Evolutionary conservation across 176 grass and related monocot species (phyloP), one percentile per base, ranked within the genome.

Genomic region (Aegilops umbellulata): DNA sequence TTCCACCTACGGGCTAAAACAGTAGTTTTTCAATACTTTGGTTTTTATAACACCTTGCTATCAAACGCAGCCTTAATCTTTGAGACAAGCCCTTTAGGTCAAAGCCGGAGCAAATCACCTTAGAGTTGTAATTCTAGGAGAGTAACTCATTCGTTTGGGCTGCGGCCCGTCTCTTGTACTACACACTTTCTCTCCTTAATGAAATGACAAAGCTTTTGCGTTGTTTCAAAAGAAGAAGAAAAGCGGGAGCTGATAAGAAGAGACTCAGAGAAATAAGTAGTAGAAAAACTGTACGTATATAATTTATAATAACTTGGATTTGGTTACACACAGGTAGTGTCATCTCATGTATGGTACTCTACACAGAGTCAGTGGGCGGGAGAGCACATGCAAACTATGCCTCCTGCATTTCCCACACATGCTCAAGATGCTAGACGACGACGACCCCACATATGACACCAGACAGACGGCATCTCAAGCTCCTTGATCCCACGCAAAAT

Each of bases 361-460:
- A 58, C 55, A n/a, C 19, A 58, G 55, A 58, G 83, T 82, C 58
- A 69, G 89, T 84, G 89, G 81, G 89, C 89, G 81, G 89, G 89
- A 87, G 85, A 90, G 85, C 85, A 87, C 74, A 84, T 80, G 71
- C 41, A 68, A 49, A 31, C 34, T 76, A 29, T 69, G 85, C 85
- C 64, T 69, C 80, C 88, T 66, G 66, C 46, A 73, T 67, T 80
- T 91, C 84, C 84, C 89, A 79, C 84, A 60, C 80, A 60, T 65
- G 69, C 34, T 64, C 10, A 68, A 13, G 66, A 57, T 38, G 60
- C 73, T 49, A 67, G 49, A 76, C 15, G 73, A 76, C 15, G 73
- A 46, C 42, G 41, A 25, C 41, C 25, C 49, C 16, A 51, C 73
- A 25, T 44, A 83, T 62, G 58, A 25, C 77, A 62, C 60, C 12